phyloP scores from a whole-genome alignment of 768 basidiomycete species.

The Jaapia argillacea region DNA sequence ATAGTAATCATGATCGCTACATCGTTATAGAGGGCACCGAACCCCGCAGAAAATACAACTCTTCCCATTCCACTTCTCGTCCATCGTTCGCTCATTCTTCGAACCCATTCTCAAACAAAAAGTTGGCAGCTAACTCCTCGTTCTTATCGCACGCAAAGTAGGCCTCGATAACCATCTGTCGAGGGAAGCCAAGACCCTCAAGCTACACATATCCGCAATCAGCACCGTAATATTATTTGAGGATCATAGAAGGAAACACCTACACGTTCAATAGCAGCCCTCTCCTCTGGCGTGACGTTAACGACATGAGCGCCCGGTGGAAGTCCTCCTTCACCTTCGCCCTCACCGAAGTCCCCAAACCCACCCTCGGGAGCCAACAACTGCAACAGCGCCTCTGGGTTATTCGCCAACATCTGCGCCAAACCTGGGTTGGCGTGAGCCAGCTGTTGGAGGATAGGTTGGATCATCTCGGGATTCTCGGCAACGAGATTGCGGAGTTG shows the following conservation, averaged over 20 bases:
- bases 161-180: conserved; percentile 76
- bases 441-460: conserved; percentile 79
- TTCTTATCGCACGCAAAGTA: conserved; percentile 95
- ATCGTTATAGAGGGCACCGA: no score
- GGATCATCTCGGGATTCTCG: conserved; percentile 71
- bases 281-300: conserved; percentile 79
- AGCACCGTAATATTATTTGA: not conserved
- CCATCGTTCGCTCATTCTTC: no score
- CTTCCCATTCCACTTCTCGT: no score
- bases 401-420: conserved; percentile 52
- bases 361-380: conserved; percentile 44
- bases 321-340: conserved; percentile 18
- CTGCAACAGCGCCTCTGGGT: conserved; percentile 63
- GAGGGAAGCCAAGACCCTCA: conserved; percentile 78
- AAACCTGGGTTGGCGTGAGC: conserved; percentile 64
- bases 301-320: conserved; percentile 52
- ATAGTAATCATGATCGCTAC: no score
- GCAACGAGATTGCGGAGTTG: conserved; percentile 64
- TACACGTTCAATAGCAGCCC: conserved; percentile 82
- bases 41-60: no score
- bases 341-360: conserved; percentile 33
- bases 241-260: conserved; percentile 19
- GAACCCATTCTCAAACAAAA: conserved; percentile 68
- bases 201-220: conserved; percentile 39
- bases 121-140: conserved; percentile 94